Evolutionary conservation across 371 early-diverging fungal genomes (phyloP), one percentile per base, ranked within the genome.

Genomic region (Thermomucor indicae-seudaticae): DNA sequence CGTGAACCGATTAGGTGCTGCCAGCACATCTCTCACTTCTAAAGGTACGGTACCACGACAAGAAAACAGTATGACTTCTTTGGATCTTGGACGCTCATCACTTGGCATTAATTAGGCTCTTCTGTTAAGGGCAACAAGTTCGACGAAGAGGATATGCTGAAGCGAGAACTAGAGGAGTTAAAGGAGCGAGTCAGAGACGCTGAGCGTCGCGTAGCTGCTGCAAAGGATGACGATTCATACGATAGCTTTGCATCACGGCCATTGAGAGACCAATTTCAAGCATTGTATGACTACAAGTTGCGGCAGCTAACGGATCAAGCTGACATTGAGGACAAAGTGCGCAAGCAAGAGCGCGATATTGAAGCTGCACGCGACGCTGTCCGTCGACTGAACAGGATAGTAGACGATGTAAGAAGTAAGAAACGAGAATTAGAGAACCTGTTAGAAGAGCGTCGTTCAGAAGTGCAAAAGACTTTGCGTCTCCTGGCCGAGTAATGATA

Each of bases 311-410:
- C 76, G 16, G 72, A 75, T 45, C 70, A 72, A 32, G 57, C 62
- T 4, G 76, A 75, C 45, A 55, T 75, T 6, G 72, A 70, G 19
- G 72, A 70, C 17, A 71, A 72, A 29, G 62, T 72, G 11, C 65
- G 68, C 24, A 69, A 72, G 27, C 76, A 75, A 32, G 72, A 72
- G 34, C 53, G 72, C n/a, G 76, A 75, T 46, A 68, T 75, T 49
- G 72, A 72, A 20, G 70, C 66, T n/a, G 76, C 70, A n/a, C 60
- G 76, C 35, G 72, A 72, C 48, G 70, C 72, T 10, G 58, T 72
- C 2, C 72, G 76, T 52, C 58, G 72, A 27, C 47, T 72, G 17
- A 64, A 67, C 11, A 42, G 70, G n/a, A 69, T 71, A 47, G 70
- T 68, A 14, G 76, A 72, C 29, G 76, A 75, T 48, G 70, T 70